Evolutionary conservation across 768 basidiomycete genomes (phyloP).

Genomic region (Mycena indigotica): DNA sequence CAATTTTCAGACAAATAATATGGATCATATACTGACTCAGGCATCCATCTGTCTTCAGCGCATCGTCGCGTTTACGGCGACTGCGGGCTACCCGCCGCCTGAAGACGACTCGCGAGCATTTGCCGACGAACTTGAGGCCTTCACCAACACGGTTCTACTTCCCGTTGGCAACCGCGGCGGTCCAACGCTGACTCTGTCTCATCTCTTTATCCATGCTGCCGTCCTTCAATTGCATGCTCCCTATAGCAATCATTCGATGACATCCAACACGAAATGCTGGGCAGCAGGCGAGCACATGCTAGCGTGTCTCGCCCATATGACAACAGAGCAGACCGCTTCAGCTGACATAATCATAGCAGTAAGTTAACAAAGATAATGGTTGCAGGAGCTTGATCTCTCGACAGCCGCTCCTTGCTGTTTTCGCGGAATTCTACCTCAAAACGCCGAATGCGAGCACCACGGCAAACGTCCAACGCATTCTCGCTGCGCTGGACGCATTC

Average conservation of each 20-base stretch:
- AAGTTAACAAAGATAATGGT: background rate
- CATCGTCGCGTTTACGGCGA: slow-evolving; percentile 1
- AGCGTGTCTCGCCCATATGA: background rate
- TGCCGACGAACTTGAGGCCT: background rate
- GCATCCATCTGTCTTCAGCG: slow-evolving; percentile 12
- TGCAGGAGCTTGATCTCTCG: too few species aligned
- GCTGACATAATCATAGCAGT: slow-evolving; percentile 15
- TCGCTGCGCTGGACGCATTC: background rate
- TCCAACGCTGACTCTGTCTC: background rate
- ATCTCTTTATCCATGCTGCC: slow-evolving; percentile 5
- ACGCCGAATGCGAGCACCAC: background rate
- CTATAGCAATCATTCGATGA: background rate
- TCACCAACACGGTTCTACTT: background rate
- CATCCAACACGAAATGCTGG: background rate
- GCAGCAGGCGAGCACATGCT: background rate
- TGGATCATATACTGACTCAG: background rate
- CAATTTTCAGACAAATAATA: background rate
- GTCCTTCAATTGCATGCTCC: slow-evolving; percentile 9
- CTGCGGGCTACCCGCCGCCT: background rate
- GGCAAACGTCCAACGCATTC: background rate
- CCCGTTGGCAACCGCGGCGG: background rate
- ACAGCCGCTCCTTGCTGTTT: background rate
- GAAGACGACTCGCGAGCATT: slow-evolving; percentile 2
- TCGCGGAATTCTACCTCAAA: background rate
- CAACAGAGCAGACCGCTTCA: background rate